These are phyloP conservation scores for Calonectria multiphialidica DNA, from an alignment of 2,329 filamentous ascomycete species.

Conservation along the genomic window DNA sequence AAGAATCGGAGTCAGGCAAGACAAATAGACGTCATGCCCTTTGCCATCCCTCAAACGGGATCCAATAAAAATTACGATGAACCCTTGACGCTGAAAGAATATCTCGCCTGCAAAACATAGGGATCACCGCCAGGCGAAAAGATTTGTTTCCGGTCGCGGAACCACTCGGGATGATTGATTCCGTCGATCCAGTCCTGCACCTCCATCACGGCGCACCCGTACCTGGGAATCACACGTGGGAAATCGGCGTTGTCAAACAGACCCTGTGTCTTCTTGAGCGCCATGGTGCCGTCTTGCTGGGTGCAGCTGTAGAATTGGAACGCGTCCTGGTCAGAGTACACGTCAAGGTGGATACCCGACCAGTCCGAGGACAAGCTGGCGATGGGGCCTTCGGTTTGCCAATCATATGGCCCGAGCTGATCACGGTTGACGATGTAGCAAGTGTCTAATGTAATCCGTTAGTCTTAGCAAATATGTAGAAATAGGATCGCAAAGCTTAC, in stretches of 20 bases:
- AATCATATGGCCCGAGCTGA: constrained; percentile 69
- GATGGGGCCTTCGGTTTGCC: constrained; percentile 70
- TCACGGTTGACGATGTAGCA: constrained; percentile 78
- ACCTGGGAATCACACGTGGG: constrained; percentile 75
- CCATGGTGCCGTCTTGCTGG: constrained; percentile 77
- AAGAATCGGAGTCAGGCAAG: neutral
- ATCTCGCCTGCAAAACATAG: constrained; percentile 73
- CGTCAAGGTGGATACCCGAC: constrained; percentile 86
- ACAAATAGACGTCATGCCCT: neutral
- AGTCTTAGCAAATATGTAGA: neutral
- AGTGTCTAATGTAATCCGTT: constrained; percentile 60
- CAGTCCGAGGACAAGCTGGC: constrained; percentile 78
- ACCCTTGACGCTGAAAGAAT: constrained; percentile 67
- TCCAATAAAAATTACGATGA: constrained; percentile 5
- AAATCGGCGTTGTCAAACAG: constrained; percentile 65
- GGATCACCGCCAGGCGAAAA: constrained; percentile 70
- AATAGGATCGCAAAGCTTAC: constrained; percentile 54
- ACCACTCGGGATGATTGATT: constrained; percentile 94
- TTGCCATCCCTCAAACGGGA: neutral
- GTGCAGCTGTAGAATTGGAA: constrained; percentile 91
- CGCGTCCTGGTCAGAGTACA: constrained; percentile 86
- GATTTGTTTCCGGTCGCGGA: constrained; percentile 71
- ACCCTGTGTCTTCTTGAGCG: constrained; percentile 79
- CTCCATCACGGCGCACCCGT: constrained; percentile 91
- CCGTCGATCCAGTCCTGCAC: constrained; percentile 94